Evolutionary conservation across 495 filamentous ascomycete genomes (phyloP).

Genomic region (Penicillium lagena): DNA sequence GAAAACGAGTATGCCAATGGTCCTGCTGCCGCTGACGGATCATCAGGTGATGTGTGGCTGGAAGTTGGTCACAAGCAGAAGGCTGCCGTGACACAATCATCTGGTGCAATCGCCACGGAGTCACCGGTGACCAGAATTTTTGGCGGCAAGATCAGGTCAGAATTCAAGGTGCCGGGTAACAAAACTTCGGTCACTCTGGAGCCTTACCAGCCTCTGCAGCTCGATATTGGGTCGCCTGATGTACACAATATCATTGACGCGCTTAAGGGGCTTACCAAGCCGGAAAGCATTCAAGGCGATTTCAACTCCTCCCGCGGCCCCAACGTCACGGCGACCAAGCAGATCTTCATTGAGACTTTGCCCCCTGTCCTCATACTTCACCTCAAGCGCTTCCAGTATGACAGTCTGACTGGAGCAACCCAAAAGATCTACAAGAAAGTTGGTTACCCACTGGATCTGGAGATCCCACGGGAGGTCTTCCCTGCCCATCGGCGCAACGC

Average conservation of each 20-base stretch:
- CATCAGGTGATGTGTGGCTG: slow-evolving; percentile 62
- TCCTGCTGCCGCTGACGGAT: slow-evolving; percentile 24
- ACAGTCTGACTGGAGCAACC: slow-evolving; percentile 73
- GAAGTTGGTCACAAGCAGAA: slow-evolving; percentile 93
- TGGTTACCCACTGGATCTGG: slow-evolving; percentile 88
- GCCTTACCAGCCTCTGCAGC: slow-evolving; percentile 87
- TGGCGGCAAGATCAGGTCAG: slow-evolving; percentile 84
- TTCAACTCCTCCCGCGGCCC: slow-evolving; percentile 78
- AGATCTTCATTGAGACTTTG: slow-evolving; percentile 88
- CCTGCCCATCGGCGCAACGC: slow-evolving; percentile 63
- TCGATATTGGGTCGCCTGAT: slow-evolving; percentile 83
- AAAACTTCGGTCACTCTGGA: slow-evolving; percentile 88
- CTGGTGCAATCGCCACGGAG: slow-evolving; percentile 62
- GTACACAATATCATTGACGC: slow-evolving; percentile 90
- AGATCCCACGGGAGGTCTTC: slow-evolving; percentile 91
- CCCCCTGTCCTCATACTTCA: slow-evolving; percentile 92
- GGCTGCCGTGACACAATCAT: slow-evolving; percentile 78
- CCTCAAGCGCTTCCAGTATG: slow-evolving; percentile 95
- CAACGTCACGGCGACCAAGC: slow-evolving; percentile 76
- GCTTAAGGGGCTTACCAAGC: slow-evolving; percentile 71
- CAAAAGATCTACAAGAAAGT: slow-evolving; percentile 99
- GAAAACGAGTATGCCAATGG: slow-evolving; percentile 32
- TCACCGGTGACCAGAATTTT: slow-evolving; percentile 93
- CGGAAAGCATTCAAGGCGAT: slow-evolving; percentile 80
- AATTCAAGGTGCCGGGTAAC: slow-evolving; percentile 78